These are phyloP conservation scores for Cyberlindnera meyerae DNA, from an alignment of 805 yeast genomes.

Conservation along the genomic window DNA sequence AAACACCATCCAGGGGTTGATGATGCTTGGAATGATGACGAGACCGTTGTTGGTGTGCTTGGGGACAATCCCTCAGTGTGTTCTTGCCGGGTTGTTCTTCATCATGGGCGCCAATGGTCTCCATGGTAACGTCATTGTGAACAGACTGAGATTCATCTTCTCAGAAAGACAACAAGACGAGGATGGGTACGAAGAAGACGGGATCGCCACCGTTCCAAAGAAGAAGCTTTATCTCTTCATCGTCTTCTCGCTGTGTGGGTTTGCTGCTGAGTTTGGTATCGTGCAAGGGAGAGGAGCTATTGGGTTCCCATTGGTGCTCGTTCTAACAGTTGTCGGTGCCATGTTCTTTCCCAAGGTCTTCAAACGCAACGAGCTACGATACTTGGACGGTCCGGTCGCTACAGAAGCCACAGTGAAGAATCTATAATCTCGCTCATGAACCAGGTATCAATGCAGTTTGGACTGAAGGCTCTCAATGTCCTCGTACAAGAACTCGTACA, in stretches of 20 bases:
- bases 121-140: slow-evolving; percentile 58
- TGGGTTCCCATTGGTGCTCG: slow-evolving; percentile 84
- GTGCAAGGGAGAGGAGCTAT: slow-evolving; percentile 87
- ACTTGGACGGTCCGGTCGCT: slow-evolving; percentile 65
- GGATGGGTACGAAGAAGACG: slow-evolving; percentile 16
- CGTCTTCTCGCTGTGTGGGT: slow-evolving; percentile 56
- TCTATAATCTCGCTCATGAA: slow-evolving; percentile 14
- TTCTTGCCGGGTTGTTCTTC: slow-evolving; percentile 86
- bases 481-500: slow-evolving; percentile 58
- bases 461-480: slow-evolving; percentile 39
- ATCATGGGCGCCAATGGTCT: slow-evolving; percentile 87
- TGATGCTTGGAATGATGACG: slow-evolving; percentile 84
- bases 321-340: slow-evolving; percentile 59
- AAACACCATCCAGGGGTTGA: slow-evolving; percentile 77
- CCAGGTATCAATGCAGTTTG: not conserved
- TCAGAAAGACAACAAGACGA: slow-evolving; percentile 9
- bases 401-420: slow-evolving; percentile 51
- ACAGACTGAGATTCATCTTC: slow-evolving; percentile 56
- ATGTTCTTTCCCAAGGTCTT: slow-evolving; percentile 63
- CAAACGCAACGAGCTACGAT: slow-evolving; percentile 50
- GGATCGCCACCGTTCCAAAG: slow-evolving; percentile 28
- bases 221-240: slow-evolving; percentile 48
- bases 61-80: slow-evolving; percentile 87
- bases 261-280: slow-evolving; percentile 77
- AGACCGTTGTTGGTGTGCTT: slow-evolving; percentile 79